Percentiles rank a stretch among this genome's conserved stretches.
These are phyloP conservation scores for Leccinum ponderosum DNA, from an alignment of 1,284 basidiomycete genomes.

Conservation along the genomic window DNA sequence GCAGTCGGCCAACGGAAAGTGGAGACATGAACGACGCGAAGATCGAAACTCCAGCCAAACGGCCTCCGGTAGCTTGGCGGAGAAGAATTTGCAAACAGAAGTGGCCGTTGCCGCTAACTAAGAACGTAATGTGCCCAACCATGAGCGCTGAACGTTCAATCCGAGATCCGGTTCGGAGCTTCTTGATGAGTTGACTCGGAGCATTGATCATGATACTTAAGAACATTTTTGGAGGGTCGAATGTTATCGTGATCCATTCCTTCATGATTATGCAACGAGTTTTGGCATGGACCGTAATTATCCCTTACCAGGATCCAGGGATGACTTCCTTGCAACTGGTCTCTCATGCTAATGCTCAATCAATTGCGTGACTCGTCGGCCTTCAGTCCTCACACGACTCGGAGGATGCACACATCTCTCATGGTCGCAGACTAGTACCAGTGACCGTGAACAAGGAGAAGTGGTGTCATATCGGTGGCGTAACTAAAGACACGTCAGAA, in stretches of 20 bases:
- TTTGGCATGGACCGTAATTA: not conserved
- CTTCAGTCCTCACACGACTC: too few relatives aligned
- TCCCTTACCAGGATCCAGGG: too few relatives aligned
- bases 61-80: not conserved
- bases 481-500: too few relatives aligned
- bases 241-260: not conserved
- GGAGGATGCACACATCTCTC: too few relatives aligned
- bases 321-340: too few relatives aligned
- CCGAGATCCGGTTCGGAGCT: not conserved
- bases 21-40: conserved; percentile 29
- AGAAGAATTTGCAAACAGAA: conserved; percentile 9
- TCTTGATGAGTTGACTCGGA: not conserved
- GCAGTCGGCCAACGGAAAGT: conserved; percentile 43
- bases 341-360: not conserved
- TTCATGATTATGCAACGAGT: not conserved
- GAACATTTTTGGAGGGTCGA: not conserved
- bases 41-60: not conserved
- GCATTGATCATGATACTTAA: not conserved
- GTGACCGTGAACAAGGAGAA: too few relatives aligned
- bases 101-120: not conserved
- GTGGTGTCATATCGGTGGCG: too few relatives aligned
- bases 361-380: not conserved
- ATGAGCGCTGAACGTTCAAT: not conserved
- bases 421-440: too few relatives aligned
- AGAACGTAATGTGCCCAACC: not conserved